These are phyloP conservation scores for Penicillium sp. DNA, from an alignment of 2,329 filamentous ascomycete species.

Conservation along the genomic window DNA sequence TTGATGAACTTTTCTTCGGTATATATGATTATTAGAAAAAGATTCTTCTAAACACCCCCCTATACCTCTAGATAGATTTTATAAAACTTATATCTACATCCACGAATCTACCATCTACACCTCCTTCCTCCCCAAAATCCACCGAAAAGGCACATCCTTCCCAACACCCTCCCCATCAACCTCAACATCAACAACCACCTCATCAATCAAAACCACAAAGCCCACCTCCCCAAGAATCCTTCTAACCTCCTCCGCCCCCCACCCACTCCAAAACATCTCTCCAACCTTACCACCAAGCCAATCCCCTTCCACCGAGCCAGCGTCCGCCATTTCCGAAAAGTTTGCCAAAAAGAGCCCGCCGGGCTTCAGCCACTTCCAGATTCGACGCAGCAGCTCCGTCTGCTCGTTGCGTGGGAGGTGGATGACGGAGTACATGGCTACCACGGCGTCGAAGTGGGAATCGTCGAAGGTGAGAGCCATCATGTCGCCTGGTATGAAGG, in stretches of 20 bases:
- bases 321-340: slow-evolving; percentile 40
- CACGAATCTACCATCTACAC: no score
- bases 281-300: slow-evolving; percentile 41
- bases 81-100: no score
- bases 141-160: slow-evolving; percentile 20
- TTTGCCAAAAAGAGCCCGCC: slow-evolving; percentile 57
- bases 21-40: no score
- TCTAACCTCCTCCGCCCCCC: slow-evolving; percentile 39
- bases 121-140: slow-evolving; percentile 20
- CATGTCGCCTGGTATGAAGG: slow-evolving; percentile 47
- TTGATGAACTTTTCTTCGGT: slow-evolving; percentile 6
- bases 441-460: slow-evolving; percentile 52
- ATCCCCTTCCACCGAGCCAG: slow-evolving; percentile 13
- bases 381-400: slow-evolving; percentile 48
- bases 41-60: no score
- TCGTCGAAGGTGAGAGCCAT: slow-evolving; percentile 39
- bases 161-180: slow-evolving; percentile 19
- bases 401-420: slow-evolving; percentile 60
- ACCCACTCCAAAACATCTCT: slow-evolving; percentile 48
- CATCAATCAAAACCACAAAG: slow-evolving; percentile 25
- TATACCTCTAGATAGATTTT: no score
- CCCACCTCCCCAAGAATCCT: slow-evolving; percentile 29
- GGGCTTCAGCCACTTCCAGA: slow-evolving; percentile 56
- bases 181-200: slow-evolving; percentile 27
- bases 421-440: slow-evolving; percentile 60